phyloP scores from a whole-genome alignment of 1,284 basidiomycete genomes.

The Hymenochaete sp. region DNA sequence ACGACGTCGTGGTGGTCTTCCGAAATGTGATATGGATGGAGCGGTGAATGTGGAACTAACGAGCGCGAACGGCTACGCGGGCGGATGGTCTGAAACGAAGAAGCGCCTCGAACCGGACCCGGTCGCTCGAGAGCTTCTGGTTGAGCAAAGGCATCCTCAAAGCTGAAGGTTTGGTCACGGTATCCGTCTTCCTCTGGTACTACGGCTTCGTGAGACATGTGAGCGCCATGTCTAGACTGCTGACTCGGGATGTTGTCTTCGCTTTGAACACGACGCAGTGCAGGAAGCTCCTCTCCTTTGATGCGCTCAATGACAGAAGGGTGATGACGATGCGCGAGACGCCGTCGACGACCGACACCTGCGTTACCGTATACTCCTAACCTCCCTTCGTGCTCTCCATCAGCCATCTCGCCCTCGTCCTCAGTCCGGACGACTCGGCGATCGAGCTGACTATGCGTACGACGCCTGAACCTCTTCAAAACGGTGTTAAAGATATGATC shows the following conservation, averaged over 20 bases:
- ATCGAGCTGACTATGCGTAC: constrained; percentile 35
- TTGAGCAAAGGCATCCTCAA: constrained; percentile 23
- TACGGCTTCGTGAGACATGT: constrained; percentile 25
- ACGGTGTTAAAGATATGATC: constrained; percentile 90
- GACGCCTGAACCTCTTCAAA: constrained; percentile 58
- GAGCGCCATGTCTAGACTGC: constrained; percentile 26
- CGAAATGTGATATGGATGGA: not conserved
- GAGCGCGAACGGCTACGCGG: constrained; percentile 51
- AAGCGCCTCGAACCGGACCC: constrained; percentile 3
- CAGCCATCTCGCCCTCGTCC: constrained; percentile 35
- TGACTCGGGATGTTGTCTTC: constrained; percentile 35
- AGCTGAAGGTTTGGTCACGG: constrained; percentile 24
- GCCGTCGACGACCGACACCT: constrained; percentile 28
- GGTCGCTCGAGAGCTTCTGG: constrained; percentile 20
- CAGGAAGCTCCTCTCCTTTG: constrained; percentile 21
- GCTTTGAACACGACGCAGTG: constrained; percentile 55
- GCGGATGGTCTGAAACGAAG: constrained; percentile 27
- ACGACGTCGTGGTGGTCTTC: not conserved
- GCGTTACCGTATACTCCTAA: constrained; percentile 24
- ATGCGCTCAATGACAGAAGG: constrained; percentile 33
- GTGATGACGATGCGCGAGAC: constrained; percentile 27
- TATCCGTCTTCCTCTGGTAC: constrained; percentile 22
- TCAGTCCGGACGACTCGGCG: constrained; percentile 26
- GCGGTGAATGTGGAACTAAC: constrained; percentile 22
- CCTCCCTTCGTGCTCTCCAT: constrained; percentile 36